Base-by-base conservation (phyloP, 2,329 filamentous ascomycete genomes). In the Hymenoscyphus fraxineus region DNA sequence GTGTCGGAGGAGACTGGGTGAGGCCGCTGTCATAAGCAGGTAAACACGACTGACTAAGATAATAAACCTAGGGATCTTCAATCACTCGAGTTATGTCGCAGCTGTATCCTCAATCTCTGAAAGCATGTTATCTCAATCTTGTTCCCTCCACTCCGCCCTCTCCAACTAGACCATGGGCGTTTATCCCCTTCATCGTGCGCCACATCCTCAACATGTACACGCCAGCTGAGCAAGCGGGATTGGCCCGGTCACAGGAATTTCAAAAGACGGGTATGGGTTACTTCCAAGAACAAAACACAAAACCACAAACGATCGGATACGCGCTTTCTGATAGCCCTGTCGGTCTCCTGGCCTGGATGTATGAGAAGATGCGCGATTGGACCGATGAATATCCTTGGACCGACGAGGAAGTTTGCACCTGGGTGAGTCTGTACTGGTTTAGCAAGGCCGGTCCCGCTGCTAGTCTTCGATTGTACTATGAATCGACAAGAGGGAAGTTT, bases 361-460 rank as follows among this genome's bases (percentile, higher is more conserved):
- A 90, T 69, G 91, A 94, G 77, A 94, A 94, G 74, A 78, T 94
- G 40, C 85, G 88, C 68, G 87, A 90, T 70, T 94, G 90, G 91
- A 87, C 87, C 0, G 90, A 93, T 70, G 71, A 70, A 1, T 92
- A 92, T 71, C 78, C 83, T 0, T 93, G 89, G 90, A 88, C 85
- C 0, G 87, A 91, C 66, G 89, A 93, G 63, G 90, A 93, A 77
- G 82, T 93, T 10, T 77, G 91, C 35, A 91, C 86, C 0, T 94
- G 90, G 90, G 77, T 93, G 0, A 85, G 81, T 58, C 82, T 93
- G 51, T 93, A 93, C 74, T 86, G 83, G 73, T 92, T 93, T 76
- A 88, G 84, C 7, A 82, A 78, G 0, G 87, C 89, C 0, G 90
- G 90, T 0, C 87, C 44, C 9, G 13, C 44, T 12, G 44, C 44